Evolutionary conservation across 768 basidiomycete genomes (phyloP), one percentile per base, ranked within the genome.

Genomic region (Tylopilus sp.): DNA sequence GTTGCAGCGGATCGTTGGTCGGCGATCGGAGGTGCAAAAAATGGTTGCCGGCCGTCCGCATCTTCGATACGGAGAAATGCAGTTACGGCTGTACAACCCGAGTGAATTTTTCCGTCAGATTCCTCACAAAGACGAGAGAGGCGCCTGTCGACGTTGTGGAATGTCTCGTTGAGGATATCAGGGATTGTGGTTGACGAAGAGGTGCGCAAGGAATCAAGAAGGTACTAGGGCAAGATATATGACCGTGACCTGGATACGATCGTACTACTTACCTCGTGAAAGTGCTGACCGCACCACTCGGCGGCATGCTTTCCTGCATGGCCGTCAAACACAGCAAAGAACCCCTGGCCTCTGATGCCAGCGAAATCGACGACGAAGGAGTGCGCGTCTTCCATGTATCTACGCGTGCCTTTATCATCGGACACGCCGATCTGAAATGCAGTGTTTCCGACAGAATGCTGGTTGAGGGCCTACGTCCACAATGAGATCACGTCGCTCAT

Each of bases 241-340:
- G 42, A 53, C 21, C 42, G 49, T 26, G 22, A 30, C 38, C 21
- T 42, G 29, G 16, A 25, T 48, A 38, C 6, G 19, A 38, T 21
- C 22, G 30, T 33, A 26, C 30, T 10, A 48, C 64, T 53, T 67
- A 87, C 94, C 77, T 94, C 85, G 66, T 98, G 94, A 72, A 99
- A 99, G 69, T 98, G 86, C 61, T 81, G 78, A 38, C 97, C 97
- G 71, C 97, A 98, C 95, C 96, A 98, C 70, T 99, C 97, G 25
- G 97, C 97, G 30, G 96, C 95, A 63, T 98, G 92, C 69, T 96
- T 98, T 17, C 97, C 97, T 1, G 97, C 97, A 68, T 99, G 97
- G 3, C 97, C 97, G 63, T 99, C 97, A 63, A 98, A 99, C 41
- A 99, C 85, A 7, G 96, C 96, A 69, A 96, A 98, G 77, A 97